Base-by-base conservation (phyloP, 768 basidiomycete species). In the Boletus reticuloceps region DNA sequence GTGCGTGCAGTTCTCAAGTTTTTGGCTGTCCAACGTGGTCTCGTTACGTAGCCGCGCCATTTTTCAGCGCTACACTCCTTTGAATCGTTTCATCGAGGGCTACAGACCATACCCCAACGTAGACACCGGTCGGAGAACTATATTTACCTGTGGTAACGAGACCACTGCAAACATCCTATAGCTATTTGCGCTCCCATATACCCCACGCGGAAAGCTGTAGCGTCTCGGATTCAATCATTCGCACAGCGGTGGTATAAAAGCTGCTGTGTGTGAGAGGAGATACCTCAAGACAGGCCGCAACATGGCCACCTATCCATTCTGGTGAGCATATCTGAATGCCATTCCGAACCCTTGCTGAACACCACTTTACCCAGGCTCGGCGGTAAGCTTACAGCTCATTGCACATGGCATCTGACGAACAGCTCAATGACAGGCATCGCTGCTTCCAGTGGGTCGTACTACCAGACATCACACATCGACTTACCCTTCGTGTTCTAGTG, bases 401-500 rank as follows among this genome's bases (percentile, higher is more conserved):
- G 27, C 34, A 27, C n/a, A 19, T 25, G 19, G 14, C 44, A 40
- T 47, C 41, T 16, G 34, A 42, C 51, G 58, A 22, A 61, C 50
- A 49, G 6, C 61, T 53, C 56, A 58, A 32, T 58, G 29, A 46
- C 53, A 86, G 85, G 85, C 41, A 75, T 86, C 46, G 83, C 82
- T 29, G 85, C 85, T 34, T 84, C 84, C 42, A 79, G 85, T 86
- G 66, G 25, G 82, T 76, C 29, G 6, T 49, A 10, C n/a, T 20
- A 25, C 19, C 19, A 41, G 13, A 29, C 10, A 31, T 22, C 22
- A 14, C 25, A 13, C 17, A 12, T 20, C 47, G 55, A 9, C 51
- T 61, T 32, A 59, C 31, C 32, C 43, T 52, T 37, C 19, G 45
- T 54, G 31, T 53, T 61, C 44, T 56, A 89, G 89, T 91, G 83